Evolutionary conservation across 495 filamentous ascomycete species (phyloP).

Genomic region (Neurospora sp.): DNA sequence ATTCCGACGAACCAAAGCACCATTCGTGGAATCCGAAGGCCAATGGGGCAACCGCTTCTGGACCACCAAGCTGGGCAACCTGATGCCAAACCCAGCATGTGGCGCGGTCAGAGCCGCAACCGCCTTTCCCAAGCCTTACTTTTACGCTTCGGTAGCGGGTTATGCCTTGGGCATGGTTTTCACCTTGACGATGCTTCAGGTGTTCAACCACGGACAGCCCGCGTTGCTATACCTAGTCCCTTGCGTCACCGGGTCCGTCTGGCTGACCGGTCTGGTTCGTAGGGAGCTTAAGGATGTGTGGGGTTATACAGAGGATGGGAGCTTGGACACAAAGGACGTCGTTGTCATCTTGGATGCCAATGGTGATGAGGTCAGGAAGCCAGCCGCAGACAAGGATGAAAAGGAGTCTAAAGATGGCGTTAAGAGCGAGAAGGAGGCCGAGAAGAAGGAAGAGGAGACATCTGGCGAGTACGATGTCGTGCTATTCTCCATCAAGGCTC

Average conservation of each 20-base stretch:
- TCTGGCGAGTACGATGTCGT: slow-evolving; percentile 14
- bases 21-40: slow-evolving; percentile 49
- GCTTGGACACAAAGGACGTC: slow-evolving; percentile 35
- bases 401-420: neutral
- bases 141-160: slow-evolving; percentile 65
- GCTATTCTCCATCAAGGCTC: slow-evolving; percentile 18
- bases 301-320: slow-evolving; percentile 68
- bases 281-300: slow-evolving; percentile 68
- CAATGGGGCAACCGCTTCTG: slow-evolving; percentile 84
- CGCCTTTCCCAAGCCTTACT: slow-evolving; percentile 78
- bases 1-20: slow-evolving; percentile 40
- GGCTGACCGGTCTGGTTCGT: slow-evolving; percentile 63
- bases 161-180: slow-evolving; percentile 71
- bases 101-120: slow-evolving; percentile 34
- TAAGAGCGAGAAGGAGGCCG: neutral
- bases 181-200: slow-evolving; percentile 67
- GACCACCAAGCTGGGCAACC: slow-evolving; percentile 35
- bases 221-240: slow-evolving; percentile 92
- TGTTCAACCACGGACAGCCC: slow-evolving; percentile 75
- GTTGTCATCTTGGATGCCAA: slow-evolving; percentile 28
- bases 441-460: slow-evolving; percentile 1
- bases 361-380: slow-evolving; percentile 11
- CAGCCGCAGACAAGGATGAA: neutral
- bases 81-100: slow-evolving; percentile 26
- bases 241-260: slow-evolving; percentile 63